These are phyloP conservation scores for Metschnikowia borealis DNA, from an alignment of 805 yeast genomes.

Conservation along the genomic window DNA sequence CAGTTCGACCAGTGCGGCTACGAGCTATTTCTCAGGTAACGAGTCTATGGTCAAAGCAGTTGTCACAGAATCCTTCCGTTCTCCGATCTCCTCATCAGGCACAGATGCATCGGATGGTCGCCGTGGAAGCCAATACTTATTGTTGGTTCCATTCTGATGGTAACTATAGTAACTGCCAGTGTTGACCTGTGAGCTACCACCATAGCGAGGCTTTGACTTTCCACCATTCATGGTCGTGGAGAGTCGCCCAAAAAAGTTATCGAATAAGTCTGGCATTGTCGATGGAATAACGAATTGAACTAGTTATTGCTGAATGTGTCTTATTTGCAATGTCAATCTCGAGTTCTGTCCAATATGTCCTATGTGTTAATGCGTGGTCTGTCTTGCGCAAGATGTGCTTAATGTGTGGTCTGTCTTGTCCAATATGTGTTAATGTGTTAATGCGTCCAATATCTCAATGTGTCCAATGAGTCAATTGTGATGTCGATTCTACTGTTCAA, in stretches of 20 bases:
- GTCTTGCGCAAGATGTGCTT: not conserved
- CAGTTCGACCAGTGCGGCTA: too few species aligned
- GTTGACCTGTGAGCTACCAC: conserved; percentile 32
- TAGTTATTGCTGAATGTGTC: too few species aligned
- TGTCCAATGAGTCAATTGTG: not conserved
- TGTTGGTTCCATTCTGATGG: conserved; percentile 33
- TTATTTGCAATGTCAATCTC: too few species aligned
- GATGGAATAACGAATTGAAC: not conserved
- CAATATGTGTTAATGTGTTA: not conserved
- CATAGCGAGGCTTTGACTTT: conserved; percentile 29
- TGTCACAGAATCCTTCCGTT: conserved; percentile 1
- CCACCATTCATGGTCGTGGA: conserved; percentile 33
- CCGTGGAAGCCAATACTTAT: conserved; percentile 30
- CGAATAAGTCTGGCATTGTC: conserved; percentile 36
- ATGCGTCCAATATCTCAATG: not conserved
- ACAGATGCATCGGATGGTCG: not conserved
- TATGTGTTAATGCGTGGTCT: not conserved
- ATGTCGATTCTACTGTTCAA: not conserved
- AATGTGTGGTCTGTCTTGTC: not conserved
- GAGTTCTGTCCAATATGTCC: not conserved
- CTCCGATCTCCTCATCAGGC: not conserved
- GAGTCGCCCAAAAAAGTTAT: conserved; percentile 33
- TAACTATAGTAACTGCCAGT: conserved; percentile 36
- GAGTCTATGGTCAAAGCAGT: conserved; percentile 1
- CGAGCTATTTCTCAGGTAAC: not conserved